Conservation (phyloP, 129 eudicot genomes). For the Oenanthe sinensis region DNA sequence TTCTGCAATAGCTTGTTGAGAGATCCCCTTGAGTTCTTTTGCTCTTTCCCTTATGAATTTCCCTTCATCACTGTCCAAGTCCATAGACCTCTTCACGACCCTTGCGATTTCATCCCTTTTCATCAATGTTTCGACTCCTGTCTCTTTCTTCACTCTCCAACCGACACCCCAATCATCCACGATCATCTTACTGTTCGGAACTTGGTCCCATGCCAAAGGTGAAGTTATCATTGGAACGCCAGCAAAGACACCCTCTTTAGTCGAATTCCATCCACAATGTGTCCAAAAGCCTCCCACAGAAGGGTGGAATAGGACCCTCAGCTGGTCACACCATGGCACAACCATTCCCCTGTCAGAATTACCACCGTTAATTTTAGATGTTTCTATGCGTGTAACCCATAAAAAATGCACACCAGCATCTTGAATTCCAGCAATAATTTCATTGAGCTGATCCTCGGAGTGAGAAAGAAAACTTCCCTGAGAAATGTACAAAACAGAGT, state of each 20-base stretch:
- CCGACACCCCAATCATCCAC: slow-evolving; percentile 19
- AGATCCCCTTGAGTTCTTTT: too few species aligned
- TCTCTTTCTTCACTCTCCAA: too few species aligned
- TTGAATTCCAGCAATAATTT: slow-evolving; percentile 35
- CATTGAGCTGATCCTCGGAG: slow-evolving; percentile 42
- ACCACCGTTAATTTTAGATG: not conserved
- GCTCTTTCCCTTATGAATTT: too few species aligned
- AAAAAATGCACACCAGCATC: slow-evolving; percentile 48
- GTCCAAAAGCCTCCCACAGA: slow-evolving; percentile 73
- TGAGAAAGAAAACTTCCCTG: slow-evolving; percentile 65
- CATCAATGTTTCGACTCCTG: too few species aligned
- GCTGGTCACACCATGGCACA: slow-evolving; percentile 70
- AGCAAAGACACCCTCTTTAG: slow-evolving; percentile 44
- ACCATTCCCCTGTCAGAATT: slow-evolving; percentile 10
- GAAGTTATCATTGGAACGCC: slow-evolving; percentile 59
- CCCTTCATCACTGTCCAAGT: too few species aligned
- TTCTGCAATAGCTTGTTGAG: too few species aligned
- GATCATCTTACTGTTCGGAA: slow-evolving; percentile 16
- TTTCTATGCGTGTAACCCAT: slow-evolving; percentile 61
- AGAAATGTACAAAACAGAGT: slow-evolving; percentile 53
- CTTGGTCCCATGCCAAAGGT: slow-evolving; percentile 54
- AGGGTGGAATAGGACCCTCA: slow-evolving; percentile 52
- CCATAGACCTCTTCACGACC: too few species aligned
- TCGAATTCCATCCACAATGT: slow-evolving; percentile 90
- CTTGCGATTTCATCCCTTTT: too few species aligned